Percentiles rank a stretch among this genome's conserved stretches.
These are phyloP conservation scores for Alternaria panax DNA, from an alignment of 2,329 filamentous ascomycete genomes.

Conservation along the genomic window DNA sequence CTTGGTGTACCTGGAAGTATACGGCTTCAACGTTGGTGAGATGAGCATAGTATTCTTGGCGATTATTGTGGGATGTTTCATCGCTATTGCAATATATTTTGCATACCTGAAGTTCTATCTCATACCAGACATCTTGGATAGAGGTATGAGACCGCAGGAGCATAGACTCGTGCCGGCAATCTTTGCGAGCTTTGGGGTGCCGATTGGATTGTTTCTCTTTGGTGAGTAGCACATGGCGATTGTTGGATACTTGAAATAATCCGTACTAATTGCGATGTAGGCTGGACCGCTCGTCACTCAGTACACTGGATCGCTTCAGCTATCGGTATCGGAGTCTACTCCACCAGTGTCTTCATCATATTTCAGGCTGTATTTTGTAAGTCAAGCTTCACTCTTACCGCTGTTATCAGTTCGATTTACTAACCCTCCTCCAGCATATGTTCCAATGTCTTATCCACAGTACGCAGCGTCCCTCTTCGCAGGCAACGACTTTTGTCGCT, in stretches of 20 bases:
- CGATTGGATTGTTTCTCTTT: slow-evolving; percentile 70
- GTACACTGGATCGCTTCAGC: slow-evolving; percentile 66
- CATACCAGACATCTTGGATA: slow-evolving; percentile 64
- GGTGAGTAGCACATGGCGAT: slow-evolving; percentile 27
- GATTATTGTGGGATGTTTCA: slow-evolving; percentile 75
- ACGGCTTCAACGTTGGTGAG: slow-evolving; percentile 75
- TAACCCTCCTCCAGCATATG: slow-evolving; percentile 52
- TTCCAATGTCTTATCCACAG: slow-evolving; percentile 68
- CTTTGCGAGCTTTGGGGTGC: slow-evolving; percentile 63
- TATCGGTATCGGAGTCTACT: slow-evolving; percentile 61
- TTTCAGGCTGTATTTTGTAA: slow-evolving; percentile 61
- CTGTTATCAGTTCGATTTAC: background rate
- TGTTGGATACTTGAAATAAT: no score
- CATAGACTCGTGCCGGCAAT: slow-evolving; percentile 77
- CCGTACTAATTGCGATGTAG: background rate
- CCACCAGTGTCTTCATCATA: slow-evolving; percentile 52
- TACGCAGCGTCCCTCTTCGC: slow-evolving; percentile 61
- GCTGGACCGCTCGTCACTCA: slow-evolving; percentile 69
- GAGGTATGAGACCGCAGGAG: slow-evolving; percentile 74
- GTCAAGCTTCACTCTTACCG: background rate
- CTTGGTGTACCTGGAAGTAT: slow-evolving; percentile 75
- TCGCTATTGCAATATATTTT: slow-evolving; percentile 69
- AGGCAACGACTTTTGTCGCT: slow-evolving; percentile 67
- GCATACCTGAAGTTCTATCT: slow-evolving; percentile 81
- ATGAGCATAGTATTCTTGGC: slow-evolving; percentile 88